Conservation (phyloP, 345 rosid genomes). For the Cardamine occulta region DNA sequence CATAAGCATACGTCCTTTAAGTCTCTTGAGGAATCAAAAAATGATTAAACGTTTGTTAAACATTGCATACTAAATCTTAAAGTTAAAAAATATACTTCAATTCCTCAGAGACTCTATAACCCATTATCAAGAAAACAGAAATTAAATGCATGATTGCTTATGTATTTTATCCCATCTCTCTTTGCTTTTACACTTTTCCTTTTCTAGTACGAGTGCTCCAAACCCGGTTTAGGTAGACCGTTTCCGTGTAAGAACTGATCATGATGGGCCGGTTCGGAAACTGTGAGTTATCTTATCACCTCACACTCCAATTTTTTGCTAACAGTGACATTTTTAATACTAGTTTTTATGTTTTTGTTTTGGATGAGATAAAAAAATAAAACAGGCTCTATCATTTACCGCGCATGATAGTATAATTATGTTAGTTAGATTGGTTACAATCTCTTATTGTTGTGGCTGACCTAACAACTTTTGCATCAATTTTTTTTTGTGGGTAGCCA, state of each 20-base stretch:
- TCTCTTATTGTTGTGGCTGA: neutral
- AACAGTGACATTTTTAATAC: neutral
- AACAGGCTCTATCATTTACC: neutral
- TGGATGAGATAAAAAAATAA: neutral
- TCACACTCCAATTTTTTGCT: neutral
- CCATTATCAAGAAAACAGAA: neutral
- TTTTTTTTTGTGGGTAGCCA: neutral
- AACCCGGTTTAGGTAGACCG: slow-evolving; percentile 31
- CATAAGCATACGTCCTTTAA: neutral
- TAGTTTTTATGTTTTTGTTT: neutral
- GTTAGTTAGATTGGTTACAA: neutral
- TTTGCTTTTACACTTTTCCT: neutral
- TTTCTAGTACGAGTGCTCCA: neutral
- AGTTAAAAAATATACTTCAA: neutral
- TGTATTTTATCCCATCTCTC: slow-evolving; percentile 2
- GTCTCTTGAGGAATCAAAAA: neutral
- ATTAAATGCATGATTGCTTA: neutral
- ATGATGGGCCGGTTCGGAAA: slow-evolving; percentile 7
- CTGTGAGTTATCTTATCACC: neutral
- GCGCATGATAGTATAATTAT: neutral
- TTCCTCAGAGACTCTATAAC: neutral
- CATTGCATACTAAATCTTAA: neutral
- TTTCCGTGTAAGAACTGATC: neutral
- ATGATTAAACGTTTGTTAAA: slow-evolving; percentile 6
- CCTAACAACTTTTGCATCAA: neutral